These are phyloP conservation scores for Linanthus parryae DNA, from an alignment of 148 eudicot species.

Conservation along the genomic window DNA sequence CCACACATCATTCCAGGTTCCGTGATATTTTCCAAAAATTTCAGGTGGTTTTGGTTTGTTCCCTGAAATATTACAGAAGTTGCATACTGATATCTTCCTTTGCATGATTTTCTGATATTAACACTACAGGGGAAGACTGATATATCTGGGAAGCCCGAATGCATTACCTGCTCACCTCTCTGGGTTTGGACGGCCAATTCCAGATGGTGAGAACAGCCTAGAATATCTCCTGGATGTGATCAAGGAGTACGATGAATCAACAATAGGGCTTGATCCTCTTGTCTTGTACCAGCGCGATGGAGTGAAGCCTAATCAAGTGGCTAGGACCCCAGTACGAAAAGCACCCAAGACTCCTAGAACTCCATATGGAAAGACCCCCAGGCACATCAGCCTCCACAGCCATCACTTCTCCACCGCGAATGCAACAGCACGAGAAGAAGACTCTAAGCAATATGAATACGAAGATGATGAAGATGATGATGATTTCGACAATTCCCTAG, in stretches of 20 bases:
- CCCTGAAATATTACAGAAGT: neutral
- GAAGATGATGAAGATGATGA: slow-evolving; percentile 21
- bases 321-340: slow-evolving; percentile 28
- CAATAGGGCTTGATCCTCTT: slow-evolving; percentile 47
- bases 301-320: slow-evolving; percentile 32
- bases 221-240: slow-evolving; percentile 50
- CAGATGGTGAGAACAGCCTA: slow-evolving; percentile 43
- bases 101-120: too few relatives aligned
- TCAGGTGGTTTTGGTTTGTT: neutral
- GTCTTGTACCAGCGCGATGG: slow-evolving; percentile 39
- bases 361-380: slow-evolving; percentile 17
- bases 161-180: slow-evolving; percentile 29
- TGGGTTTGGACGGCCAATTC: slow-evolving; percentile 36
- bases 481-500: slow-evolving; percentile 32
- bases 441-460: slow-evolving; percentile 6
- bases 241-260: slow-evolving; percentile 52
- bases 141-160: slow-evolving; percentile 42
- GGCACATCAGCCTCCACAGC: slow-evolving; percentile 26
- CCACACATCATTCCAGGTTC: too few relatives aligned
- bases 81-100: neutral
- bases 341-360: slow-evolving; percentile 16
- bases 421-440: too few relatives aligned
- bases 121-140: slow-evolving; percentile 35
- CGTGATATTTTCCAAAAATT: neutral
- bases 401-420: slow-evolving; percentile 20